Conservation (phyloP, 768 basidiomycete genomes). For the Lactarius tabidus region DNA sequence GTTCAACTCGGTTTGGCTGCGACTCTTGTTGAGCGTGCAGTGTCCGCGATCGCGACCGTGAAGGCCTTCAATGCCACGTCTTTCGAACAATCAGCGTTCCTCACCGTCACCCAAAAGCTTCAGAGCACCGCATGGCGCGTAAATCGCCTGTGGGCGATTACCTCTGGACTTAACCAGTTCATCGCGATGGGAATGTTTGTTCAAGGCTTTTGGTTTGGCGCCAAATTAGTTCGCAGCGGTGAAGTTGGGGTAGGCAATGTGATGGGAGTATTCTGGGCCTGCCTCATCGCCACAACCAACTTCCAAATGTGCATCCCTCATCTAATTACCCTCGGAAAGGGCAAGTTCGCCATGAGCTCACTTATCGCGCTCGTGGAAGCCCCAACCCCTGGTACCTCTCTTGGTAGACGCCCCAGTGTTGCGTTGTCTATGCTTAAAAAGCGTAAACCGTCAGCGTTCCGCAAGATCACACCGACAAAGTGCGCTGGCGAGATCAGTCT, state of each 20-base stretch:
- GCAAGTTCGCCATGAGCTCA: constrained; percentile 74
- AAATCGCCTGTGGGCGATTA: constrained; percentile 71
- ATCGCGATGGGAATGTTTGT: constrained; percentile 91
- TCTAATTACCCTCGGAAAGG: constrained; percentile 70
- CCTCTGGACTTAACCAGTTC: constrained; percentile 69
- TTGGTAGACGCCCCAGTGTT: constrained; percentile 25
- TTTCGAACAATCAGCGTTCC: constrained; percentile 48
- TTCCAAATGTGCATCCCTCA: constrained; percentile 85
- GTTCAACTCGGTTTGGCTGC: constrained; percentile 64
- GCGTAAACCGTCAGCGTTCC: constrained; percentile 40
- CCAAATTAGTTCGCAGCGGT: constrained; percentile 79
- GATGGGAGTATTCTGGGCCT: constrained; percentile 99
- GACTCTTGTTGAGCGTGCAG: constrained; percentile 73
- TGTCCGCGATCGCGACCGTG: constrained; percentile 78
- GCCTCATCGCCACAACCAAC: constrained; percentile 83
- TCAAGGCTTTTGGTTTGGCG: constrained; percentile 94
- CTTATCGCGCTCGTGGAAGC: constrained; percentile 58
- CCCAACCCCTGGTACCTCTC: constrained; percentile 26
- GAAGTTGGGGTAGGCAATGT: constrained; percentile 68
- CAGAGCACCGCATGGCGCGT: constrained; percentile 48
- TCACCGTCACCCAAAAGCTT: constrained; percentile 43
- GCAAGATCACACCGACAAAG: constrained; percentile 58
- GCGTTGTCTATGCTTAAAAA: constrained; percentile 32
- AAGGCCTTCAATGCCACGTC: constrained; percentile 84
- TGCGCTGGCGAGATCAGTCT: constrained; percentile 72